Conservation (phyloP, 192 early-diverging fungal species). For the Coemansia sp. region DNA sequence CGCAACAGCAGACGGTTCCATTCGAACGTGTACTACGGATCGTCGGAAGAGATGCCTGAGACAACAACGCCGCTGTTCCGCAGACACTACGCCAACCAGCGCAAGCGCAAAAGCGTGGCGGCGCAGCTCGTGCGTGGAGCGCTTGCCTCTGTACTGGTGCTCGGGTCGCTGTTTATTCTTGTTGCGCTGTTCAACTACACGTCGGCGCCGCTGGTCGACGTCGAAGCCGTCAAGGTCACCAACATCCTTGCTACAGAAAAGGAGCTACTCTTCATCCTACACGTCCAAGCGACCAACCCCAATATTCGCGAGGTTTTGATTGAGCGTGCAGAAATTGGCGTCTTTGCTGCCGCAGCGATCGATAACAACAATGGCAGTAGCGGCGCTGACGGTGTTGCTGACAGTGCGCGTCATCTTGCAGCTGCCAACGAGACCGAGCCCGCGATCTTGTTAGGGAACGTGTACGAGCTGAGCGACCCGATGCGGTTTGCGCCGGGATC, state of each 20-base stretch:
- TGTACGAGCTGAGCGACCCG: constrained; percentile 50
- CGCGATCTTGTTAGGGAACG: constrained; percentile 49
- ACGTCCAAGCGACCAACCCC: constrained; percentile 58
- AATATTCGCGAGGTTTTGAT: constrained; percentile 62
- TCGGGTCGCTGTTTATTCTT: constrained; percentile 37
- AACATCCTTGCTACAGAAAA: constrained; percentile 66
- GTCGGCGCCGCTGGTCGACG: constrained; percentile 51
- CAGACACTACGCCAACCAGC: constrained; percentile 34
- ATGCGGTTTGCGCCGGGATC: constrained; percentile 48
- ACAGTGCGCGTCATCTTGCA: not conserved
- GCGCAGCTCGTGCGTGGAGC: constrained; percentile 28
- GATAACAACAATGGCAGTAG: constrained; percentile 19
- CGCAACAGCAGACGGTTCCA: constrained; percentile 49
- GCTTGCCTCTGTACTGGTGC: constrained; percentile 20
- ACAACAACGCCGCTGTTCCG: constrained; percentile 52
- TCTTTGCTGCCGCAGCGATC: constrained; percentile 61
- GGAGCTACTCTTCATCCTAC: constrained; percentile 67
- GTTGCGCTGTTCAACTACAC: constrained; percentile 53
- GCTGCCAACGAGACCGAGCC: constrained; percentile 42
- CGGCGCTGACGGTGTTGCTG: not conserved
- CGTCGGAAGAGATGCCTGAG: constrained; percentile 51
- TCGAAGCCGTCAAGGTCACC: constrained; percentile 53
- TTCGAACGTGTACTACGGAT: constrained; percentile 47
- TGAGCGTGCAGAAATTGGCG: constrained; percentile 57
- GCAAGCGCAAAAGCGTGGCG: constrained; percentile 31